Base-by-base conservation (phyloP, 495 filamentous ascomycete species). In the Trichoderma gamsii region DNA sequence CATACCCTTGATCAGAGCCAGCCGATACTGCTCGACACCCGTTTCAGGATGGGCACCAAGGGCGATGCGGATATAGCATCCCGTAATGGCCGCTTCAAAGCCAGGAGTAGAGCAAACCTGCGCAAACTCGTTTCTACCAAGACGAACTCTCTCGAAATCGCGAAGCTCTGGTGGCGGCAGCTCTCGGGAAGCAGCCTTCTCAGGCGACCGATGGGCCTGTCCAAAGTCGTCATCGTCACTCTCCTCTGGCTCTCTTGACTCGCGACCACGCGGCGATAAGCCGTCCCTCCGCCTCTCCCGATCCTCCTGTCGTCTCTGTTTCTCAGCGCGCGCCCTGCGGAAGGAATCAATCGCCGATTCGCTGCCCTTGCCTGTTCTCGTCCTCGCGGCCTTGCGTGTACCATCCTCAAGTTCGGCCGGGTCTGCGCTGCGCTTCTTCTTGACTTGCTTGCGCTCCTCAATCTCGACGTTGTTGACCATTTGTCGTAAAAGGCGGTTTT, bases 51-150 rank as follows among this genome's bases (percentile, higher is more conserved):
- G 87, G 18, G 87, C 80, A 27, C 92, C 92, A 70, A 96, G 84
- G 69, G 86, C 91, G 74, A 97, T 85, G 65, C 95, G 90, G 32
- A 85, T 87, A 76, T 89, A 97, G 77, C 92, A 95, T 63, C 85
- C 85, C 46, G 83, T 85, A 68, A 97, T 88, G 38, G 88, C 84
- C 41, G 92, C 83, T 21, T 93, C 89, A 67, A 99, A 97, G 13
- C 88, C 89, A 25, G 95, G 95, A 69, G 91, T 91, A 80, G 95
- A 97, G 80, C 91, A 96, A 52, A 96, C 88, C 73, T 91, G 85
- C 6, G 88, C 88, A 71, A 98, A 93, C 71, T 90, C 89, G 69
- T 80, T 86, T 43, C 96, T 86, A 25, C 93, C 91, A 68, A 99
- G 82, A 68, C 91, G 87, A 69, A 91, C 84, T 63, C 90, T 87